Percentiles rank a stretch among this genome's conserved stretches.
Evolutionary conservation across 2,329 filamentous ascomycete genomes (phyloP).

Genomic region (Stachybotrys chlorohalonatus): DNA sequence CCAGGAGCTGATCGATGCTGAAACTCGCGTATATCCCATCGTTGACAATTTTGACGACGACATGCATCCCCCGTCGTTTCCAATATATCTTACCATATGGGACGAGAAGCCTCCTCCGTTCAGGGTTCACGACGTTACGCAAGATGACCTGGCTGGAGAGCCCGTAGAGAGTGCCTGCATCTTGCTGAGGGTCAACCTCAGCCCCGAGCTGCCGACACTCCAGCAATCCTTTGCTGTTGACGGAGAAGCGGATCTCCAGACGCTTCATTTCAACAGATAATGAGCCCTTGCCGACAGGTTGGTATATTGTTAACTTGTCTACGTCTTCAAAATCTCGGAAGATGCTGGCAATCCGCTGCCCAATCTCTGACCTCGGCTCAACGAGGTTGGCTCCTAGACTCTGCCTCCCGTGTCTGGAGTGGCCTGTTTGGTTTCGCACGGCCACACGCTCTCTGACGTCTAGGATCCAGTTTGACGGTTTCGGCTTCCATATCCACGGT

Average conservation of each 20-base stretch:
- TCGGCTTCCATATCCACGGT: constrained; percentile 19
- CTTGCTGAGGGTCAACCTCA: constrained; percentile 47
- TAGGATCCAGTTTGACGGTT: constrained; percentile 22
- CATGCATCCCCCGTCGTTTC: constrained; percentile 27
- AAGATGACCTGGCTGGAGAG: constrained; percentile 4
- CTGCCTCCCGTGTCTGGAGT: background rate
- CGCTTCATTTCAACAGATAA: constrained; percentile 41
- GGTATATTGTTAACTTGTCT: constrained; percentile 16
- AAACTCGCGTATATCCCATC: constrained; percentile 36
- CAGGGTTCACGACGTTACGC: constrained; percentile 23
- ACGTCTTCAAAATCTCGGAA: constrained; percentile 32
- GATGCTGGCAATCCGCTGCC: constrained; percentile 26
- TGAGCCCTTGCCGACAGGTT: constrained; percentile 18
- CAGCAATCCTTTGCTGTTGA: constrained; percentile 33
- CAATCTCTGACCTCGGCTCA: constrained; percentile 35
- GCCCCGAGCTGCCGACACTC: constrained; percentile 37
- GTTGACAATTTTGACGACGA: constrained; percentile 22
- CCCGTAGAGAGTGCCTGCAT: constrained; percentile 35
- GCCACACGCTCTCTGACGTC: constrained; percentile 14
- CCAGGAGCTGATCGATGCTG: constrained; percentile 42
- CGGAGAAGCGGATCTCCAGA: constrained; percentile 43
- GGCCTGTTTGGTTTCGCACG: constrained; percentile 1
- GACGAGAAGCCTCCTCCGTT: constrained; percentile 41
- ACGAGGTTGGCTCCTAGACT: constrained; percentile 24
- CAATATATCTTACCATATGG: constrained; percentile 32